Evolutionary conservation across 192 early-diverging fungal species (phyloP).

Genomic region (Globomyces pollinis-pini): DNA sequence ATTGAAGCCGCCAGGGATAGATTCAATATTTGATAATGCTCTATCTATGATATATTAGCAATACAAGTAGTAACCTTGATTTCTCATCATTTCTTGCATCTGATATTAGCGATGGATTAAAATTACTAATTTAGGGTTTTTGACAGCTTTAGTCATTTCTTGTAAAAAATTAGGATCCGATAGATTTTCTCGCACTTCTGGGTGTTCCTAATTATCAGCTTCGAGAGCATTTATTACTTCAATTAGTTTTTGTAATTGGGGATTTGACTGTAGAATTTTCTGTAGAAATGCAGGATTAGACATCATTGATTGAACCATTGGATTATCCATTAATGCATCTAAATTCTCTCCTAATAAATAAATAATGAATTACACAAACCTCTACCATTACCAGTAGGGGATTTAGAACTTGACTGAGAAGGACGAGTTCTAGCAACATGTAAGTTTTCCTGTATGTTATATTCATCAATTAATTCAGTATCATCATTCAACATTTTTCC

Average conservation of each 20-base stretch:
- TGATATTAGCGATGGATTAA: too few relatives aligned
- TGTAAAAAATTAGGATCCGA: background rate
- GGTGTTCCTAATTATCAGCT: too few relatives aligned
- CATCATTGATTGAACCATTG: constrained; percentile 5
- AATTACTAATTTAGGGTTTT: background rate
- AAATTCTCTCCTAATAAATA: too few relatives aligned
- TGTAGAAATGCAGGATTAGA: constrained; percentile 1
- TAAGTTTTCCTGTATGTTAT: constrained; percentile 66
- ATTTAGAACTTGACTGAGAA: background rate
- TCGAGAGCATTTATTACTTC: too few relatives aligned
- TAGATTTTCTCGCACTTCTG: background rate
- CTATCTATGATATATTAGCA: constrained; percentile 19
- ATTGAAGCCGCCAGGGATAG: constrained; percentile 31
- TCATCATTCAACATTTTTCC: constrained; percentile 80
- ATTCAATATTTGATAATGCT: constrained; percentile 23
- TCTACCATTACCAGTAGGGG: background rate
- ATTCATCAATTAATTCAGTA: constrained; percentile 51
- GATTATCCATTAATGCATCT: background rate
- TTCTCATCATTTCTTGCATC: constrained; percentile 14
- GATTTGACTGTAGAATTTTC: background rate
- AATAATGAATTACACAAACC: background rate
- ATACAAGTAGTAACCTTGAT: constrained; percentile 1
- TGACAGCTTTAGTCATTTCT: background rate
- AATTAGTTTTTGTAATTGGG: background rate
- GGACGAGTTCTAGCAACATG: constrained; percentile 61